A percentile compares a stretch with the other conserved stretches of the same genome.
Evolutionary conservation across 441 rosid genomes (phyloP).

Genomic region (Adansonia gregorii): DNA sequence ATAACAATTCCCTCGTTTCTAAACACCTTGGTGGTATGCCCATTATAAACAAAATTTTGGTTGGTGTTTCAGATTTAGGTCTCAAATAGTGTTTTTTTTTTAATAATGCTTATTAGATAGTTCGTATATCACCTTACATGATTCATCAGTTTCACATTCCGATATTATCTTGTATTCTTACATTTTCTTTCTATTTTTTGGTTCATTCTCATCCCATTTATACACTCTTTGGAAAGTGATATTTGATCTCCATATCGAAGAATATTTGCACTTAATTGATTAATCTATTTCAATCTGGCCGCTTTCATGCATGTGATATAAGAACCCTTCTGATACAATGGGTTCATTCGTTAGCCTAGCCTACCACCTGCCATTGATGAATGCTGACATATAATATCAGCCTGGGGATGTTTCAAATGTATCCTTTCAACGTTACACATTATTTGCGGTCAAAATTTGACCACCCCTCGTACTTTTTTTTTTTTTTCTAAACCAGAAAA

Average conservation of each 20-base stretch:
- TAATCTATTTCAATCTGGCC: not conserved
- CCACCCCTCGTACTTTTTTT: not conserved
- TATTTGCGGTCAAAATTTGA: too few relatives aligned
- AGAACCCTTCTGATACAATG: not conserved
- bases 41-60: constrained; percentile 4
- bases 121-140: too few relatives aligned
- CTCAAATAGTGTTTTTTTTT: not conserved
- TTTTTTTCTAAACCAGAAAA: not conserved
- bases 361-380: not conserved
- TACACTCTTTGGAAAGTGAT: not conserved
- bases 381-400: not conserved
- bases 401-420: not conserved
- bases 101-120: too few relatives aligned
- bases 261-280: not conserved
- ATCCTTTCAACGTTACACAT: too few relatives aligned
- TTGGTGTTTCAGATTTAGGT: constrained; percentile 1
- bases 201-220: not conserved
- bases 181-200: not conserved
- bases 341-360: not conserved
- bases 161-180: not conserved
- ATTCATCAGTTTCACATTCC: too few relatives aligned
- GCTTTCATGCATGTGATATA: not conserved
- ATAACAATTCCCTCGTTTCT: not conserved
- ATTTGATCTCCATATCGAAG: not conserved
- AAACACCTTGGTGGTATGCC: not conserved